These are phyloP conservation scores for Filosporella fistucella DNA, from an alignment of 495 filamentous ascomycete genomes.

Conservation along the genomic window DNA sequence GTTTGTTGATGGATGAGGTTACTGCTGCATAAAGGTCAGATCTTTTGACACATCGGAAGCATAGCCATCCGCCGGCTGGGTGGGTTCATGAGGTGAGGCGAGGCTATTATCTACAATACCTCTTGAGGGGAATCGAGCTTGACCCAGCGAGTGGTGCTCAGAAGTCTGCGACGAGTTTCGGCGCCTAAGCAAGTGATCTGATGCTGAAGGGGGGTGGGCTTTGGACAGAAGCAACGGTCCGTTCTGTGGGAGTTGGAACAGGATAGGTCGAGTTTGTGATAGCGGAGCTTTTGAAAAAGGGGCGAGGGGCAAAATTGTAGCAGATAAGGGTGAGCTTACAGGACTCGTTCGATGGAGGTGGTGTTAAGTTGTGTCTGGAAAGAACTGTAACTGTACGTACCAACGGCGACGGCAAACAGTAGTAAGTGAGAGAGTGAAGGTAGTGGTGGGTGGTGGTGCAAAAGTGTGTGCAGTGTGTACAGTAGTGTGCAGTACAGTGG, in stretches of 20 bases:
- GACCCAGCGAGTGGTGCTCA: slow-evolving; percentile 8
- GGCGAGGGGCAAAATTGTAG: neutral
- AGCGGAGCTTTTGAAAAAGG: neutral
- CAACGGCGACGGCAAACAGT: too few relatives aligned
- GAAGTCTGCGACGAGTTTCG: slow-evolving; percentile 18
- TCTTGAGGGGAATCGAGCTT: neutral
- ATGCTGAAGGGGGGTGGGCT: neutral
- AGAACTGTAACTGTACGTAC: too few relatives aligned
- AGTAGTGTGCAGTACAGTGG: neutral
- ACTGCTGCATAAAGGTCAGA: slow-evolving; percentile 20
- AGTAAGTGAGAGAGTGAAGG: too few relatives aligned
- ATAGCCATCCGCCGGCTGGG: slow-evolving; percentile 10
- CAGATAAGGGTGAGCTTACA: too few relatives aligned
- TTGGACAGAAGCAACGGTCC: neutral
- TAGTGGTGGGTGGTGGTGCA: too few relatives aligned
- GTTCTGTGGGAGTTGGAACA: neutral
- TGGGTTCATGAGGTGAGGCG: slow-evolving; percentile 1
- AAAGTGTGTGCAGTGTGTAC: neutral
- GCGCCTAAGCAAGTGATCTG: neutral
- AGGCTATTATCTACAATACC: slow-evolving; percentile 6
- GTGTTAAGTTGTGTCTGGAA: too few relatives aligned
- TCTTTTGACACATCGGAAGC: slow-evolving; percentile 23
- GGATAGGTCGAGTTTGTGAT: neutral
- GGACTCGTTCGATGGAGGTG: too few relatives aligned
- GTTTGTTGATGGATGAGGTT: slow-evolving; percentile 12